phyloP scores from a whole-genome alignment of 768 basidiomycete genomes.

The Kwoniella europaea region DNA sequence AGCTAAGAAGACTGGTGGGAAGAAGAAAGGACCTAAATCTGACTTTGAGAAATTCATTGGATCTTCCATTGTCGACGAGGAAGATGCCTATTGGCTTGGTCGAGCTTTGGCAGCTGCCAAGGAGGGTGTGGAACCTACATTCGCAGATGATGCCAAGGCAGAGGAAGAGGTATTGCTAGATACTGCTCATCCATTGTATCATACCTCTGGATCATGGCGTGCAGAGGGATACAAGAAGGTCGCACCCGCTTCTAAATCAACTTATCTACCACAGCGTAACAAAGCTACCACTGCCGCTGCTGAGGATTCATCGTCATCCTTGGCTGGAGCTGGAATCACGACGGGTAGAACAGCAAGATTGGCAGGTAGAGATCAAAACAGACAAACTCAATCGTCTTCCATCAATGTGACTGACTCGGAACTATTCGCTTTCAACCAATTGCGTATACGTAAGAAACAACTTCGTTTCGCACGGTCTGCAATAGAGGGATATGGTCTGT shows the following conservation, averaged over 20 bases:
- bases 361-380: conserved; percentile 92
- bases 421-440: conserved; percentile 89
- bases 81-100: conserved; percentile 75
- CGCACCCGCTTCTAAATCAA: conserved; percentile 84
- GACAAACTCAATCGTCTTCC: conserved; percentile 62
- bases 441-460: conserved; percentile 97
- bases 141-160: conserved; percentile 30
- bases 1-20: conserved; percentile 11
- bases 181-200: conserved; percentile 60
- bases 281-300: conserved; percentile 50
- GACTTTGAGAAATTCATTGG: conserved; percentile 58
- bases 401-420: conserved; percentile 70
- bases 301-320: conserved; percentile 28
- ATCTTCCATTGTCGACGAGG: conserved; percentile 77
- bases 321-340: conserved; percentile 63
- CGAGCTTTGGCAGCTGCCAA: conserved; percentile 53
- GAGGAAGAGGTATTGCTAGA: conserved; percentile 33
- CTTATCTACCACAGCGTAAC: conserved; percentile 80
- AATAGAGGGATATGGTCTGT: conserved; percentile 98
- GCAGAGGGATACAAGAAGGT: conserved; percentile 97
- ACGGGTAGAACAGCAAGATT: conserved; percentile 75
- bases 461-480: conserved; percentile 91
- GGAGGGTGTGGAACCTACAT: conserved; percentile 32
- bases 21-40: conserved; percentile 32
- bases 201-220: conserved; percentile 82